Evolutionary conservation across 2,329 filamentous ascomycete species (phyloP).

Genomic region (Apiospora marii): DNA sequence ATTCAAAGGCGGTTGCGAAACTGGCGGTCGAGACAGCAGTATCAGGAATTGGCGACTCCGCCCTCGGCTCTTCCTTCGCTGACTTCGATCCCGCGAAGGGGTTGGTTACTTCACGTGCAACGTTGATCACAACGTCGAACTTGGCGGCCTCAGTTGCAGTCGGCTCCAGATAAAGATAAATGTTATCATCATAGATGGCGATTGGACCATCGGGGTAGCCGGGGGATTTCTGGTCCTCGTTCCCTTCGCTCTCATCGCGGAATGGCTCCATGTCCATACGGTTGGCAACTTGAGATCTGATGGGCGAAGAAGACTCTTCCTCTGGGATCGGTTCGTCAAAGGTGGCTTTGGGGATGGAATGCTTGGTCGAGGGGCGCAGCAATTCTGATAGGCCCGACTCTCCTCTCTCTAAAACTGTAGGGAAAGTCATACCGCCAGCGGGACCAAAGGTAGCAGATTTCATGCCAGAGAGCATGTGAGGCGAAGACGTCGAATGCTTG

Average conservation of each 20-base stretch:
- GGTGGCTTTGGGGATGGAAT: constrained; percentile 38
- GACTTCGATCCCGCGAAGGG: constrained; percentile 62
- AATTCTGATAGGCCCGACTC: constrained; percentile 67
- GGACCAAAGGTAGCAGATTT: constrained; percentile 68
- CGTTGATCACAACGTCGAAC: constrained; percentile 87
- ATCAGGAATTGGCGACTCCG: constrained; percentile 58
- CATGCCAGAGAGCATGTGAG: constrained; percentile 68
- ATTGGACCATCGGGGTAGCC: constrained; percentile 85
- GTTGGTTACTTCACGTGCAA: constrained; percentile 82
- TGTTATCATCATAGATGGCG: constrained; percentile 79
- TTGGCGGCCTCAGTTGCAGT: constrained; percentile 77
- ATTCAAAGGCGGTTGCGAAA: constrained; percentile 69
- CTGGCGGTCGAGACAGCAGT: constrained; percentile 66
- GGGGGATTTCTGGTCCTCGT: constrained; percentile 81
- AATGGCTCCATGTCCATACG: constrained; percentile 67
- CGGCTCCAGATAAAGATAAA: constrained; percentile 83
- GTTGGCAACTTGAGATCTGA: constrained; percentile 68
- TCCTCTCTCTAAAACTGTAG: constrained; percentile 66
- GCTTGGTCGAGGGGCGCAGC: constrained; percentile 59
- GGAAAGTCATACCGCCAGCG: constrained; percentile 69
- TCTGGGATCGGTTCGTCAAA: constrained; percentile 56
- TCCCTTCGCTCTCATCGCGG: constrained; percentile 70
- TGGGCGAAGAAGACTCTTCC: constrained; percentile 63
- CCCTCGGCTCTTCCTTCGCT: constrained; percentile 39
- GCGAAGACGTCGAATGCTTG: constrained; percentile 73